Conservation (phyloP, 1,284 basidiomycete genomes). For the Pseudozyma thailandica region DNA sequence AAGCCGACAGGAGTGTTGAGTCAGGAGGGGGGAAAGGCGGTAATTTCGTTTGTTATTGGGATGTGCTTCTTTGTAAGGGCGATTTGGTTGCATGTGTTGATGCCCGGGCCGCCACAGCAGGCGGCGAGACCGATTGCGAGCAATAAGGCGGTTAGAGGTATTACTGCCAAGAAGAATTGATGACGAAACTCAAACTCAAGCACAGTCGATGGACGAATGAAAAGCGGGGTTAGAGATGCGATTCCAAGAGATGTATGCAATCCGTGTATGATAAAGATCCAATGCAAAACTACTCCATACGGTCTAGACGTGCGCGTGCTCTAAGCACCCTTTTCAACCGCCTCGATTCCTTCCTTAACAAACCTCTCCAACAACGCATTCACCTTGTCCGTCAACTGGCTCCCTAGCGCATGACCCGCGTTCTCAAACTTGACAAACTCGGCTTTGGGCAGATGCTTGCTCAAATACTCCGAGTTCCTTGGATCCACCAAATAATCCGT, state of each 20-base stretch:
- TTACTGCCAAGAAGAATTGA: constrained; percentile 19
- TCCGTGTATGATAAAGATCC: not conserved
- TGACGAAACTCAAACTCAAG: not conserved
- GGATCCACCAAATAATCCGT: constrained; percentile 77
- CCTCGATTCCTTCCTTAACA: constrained; percentile 20
- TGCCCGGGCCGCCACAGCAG: not conserved
- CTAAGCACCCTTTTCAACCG: constrained; percentile 4
- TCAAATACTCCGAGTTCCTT: constrained; percentile 74
- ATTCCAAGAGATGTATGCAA: constrained; percentile 1
- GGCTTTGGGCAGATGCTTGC: constrained; percentile 76
- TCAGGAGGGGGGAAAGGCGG: constrained; percentile 46
- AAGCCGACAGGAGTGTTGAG: constrained; percentile 15
- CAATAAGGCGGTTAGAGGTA: constrained; percentile 20
- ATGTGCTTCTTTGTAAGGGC: constrained; percentile 48
- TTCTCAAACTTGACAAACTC: constrained; percentile 76
- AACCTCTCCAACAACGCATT: constrained; percentile 42
- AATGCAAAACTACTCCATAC: not conserved
- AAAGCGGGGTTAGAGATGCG: not conserved
- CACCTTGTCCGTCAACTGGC: constrained; percentile 70
- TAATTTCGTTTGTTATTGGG: constrained; percentile 53
- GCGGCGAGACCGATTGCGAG: constrained; percentile 18
- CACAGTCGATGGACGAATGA: not conserved
- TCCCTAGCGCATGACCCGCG: constrained; percentile 77
- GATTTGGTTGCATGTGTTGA: constrained; percentile 41
- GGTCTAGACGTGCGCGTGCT: no score